Evolutionary conservation across 257 asterid genomes (phyloP), one percentile per base, ranked within the genome.

Genomic region (Capsicum pubescens): DNA sequence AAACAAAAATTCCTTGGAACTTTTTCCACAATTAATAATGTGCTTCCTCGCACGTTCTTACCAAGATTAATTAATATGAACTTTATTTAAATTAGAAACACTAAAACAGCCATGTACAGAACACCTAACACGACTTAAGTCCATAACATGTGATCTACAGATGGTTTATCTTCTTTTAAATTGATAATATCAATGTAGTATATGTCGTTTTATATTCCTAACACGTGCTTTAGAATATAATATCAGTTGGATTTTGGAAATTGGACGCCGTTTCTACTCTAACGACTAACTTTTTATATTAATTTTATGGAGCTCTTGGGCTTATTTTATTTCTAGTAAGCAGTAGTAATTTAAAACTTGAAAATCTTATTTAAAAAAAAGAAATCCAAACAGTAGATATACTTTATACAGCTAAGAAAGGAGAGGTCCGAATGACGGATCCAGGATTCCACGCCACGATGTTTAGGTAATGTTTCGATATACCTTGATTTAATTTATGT

Each of bases 211-310:
- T 17, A 44, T 48, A 11, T 48, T 72, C 42, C 7, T 48, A 50
- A 74, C 81, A 12, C 81, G 59, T 74, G 81, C 12, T 50, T 74
- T 50, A 21, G 19, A 74, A 21, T 74, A 74, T 48, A 48, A 6
- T 44, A 71, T 48, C 8, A 16, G 2, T 67, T 14, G 21, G 74
- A 36, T 67, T 72, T 72, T 46, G 79, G 80, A 50, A 12, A n/a
- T 19, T 19, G 42, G 59, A 19, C n/a, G 11, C 60, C 79, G 35
- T 26, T 64, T 61, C n/a, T 35, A 7, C 19, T 39, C 6, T 17
- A n/a, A 48, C 5, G 44, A 39, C 15, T 12, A 19, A 48, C 3
- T 6, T 48, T 67, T n/a, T 74, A 42, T 12, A 12, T 50, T 74
- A 48, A n/a, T 72, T 54, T 74, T 50, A 74, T 19, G 44, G 6